Base-by-base conservation (phyloP, 2,329 filamentous ascomycete species). In the Aureobasidium subglaciale region DNA sequence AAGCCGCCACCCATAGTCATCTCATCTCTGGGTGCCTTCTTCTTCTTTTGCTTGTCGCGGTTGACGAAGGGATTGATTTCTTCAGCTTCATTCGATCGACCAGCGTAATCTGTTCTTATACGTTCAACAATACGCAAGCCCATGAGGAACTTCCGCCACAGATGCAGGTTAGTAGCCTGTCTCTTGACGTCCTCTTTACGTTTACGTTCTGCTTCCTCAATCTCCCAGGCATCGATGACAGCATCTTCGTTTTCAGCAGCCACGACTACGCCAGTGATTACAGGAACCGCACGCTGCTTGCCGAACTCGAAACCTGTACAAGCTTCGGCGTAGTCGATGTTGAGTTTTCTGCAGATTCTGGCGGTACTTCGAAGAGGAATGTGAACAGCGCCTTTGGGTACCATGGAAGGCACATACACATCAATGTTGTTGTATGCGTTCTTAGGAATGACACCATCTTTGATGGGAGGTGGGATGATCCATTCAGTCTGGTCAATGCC, bases 361-460 rank as follows among this genome's bases (percentile, higher is more conserved):
- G 86, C 84, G 0, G 85, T 86, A 0, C 89, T 89, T 42, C 86
- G 82, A 54, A 85, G 84, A 0, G 90, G 90, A 2, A 97, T 78
- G 67, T 99, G 93, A 0, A 87, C 81, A 2, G 91, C 91, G 0
- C 93, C 92, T 37, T 73, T 71, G 0, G 93, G 93, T 24, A 95
- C 85, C 93, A 99, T 97, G 59, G 89, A 90, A 35, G 90, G 86
- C 0, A 88, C 91, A 68, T 95, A 99, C 55, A 96, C 83, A 68
- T 99, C 93, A 59, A 99, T 97, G 62, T 99, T 99, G 8, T 92
- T 92, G 63, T 92, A 99, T 32, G 85, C 84, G 63, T 99, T 99
- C 70, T 93, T 95, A 0, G 93, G 93, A 58, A 97, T 96, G 13
- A 87, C 72, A 0, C 92, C 92, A 63, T 96, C 81, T 58, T 82